A percentile compares a stretch with the other conserved stretches of the same genome.
phyloP scores from a whole-genome alignment of 768 basidiomycete species.

The Boletus speciosus region DNA sequence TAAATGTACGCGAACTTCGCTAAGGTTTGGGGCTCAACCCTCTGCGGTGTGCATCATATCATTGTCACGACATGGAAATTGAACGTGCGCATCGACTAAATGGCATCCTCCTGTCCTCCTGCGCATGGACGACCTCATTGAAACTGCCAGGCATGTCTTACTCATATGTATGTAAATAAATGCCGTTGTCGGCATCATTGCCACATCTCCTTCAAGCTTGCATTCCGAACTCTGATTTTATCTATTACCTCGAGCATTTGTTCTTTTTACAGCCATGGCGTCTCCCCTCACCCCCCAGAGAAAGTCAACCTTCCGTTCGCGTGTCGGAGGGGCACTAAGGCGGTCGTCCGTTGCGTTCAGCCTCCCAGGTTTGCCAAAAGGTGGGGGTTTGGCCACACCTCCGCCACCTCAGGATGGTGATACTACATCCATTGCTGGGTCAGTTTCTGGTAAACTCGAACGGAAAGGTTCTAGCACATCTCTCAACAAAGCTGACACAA shows the following conservation, averaged over 20 bases:
- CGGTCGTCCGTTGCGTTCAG: slow-evolving; percentile 22
- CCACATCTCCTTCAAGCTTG: no score
- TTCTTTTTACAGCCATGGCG: slow-evolving; percentile 25
- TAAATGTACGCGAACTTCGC: no score
- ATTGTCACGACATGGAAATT: no score
- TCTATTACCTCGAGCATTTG: not conserved
- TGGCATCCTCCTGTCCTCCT: no score
- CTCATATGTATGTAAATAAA: no score
- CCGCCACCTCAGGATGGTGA: slow-evolving; percentile 27
- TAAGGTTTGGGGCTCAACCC: no score
- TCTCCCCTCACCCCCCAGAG: slow-evolving; percentile 33
- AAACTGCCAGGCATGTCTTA: no score
- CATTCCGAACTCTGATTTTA: not conserved
- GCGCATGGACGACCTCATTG: no score
- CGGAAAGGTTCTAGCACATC: slow-evolving; percentile 28
- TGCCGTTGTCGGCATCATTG: no score
- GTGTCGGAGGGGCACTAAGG: slow-evolving; percentile 53
- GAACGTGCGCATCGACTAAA: no score
- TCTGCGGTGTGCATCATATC: no score
- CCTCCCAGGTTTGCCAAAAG: no score
- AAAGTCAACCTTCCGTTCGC: slow-evolving; percentile 47
- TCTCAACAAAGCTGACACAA: slow-evolving; percentile 34
- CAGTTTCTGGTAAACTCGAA: slow-evolving; percentile 29
- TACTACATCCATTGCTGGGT: slow-evolving; percentile 23
- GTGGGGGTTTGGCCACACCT: slow-evolving; percentile 12